Evolutionary conservation across 495 filamentous ascomycete genomes (phyloP), one percentile per base, ranked within the genome.

Genomic region (Xylaria castorea): DNA sequence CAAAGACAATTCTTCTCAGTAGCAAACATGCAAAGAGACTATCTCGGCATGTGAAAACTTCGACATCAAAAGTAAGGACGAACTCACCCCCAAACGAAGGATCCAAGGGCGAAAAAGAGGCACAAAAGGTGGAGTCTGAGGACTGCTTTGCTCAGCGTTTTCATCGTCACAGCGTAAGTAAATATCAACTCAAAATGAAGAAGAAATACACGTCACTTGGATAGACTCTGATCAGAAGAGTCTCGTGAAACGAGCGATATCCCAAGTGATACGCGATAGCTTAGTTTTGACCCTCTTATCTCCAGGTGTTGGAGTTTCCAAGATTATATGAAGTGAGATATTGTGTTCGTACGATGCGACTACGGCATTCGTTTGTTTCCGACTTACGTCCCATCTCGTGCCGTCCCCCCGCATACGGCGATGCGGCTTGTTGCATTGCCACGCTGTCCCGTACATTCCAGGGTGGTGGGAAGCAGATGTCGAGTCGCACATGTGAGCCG

Each of bases 41-140:
- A 55, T 74, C 5, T 27, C 0, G 46, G 22, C 9, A 8, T 1
- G 34, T 30, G 5, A 20, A 38, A 3, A 57, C 18, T 36, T 68
- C 8, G 60, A 66, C 5, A 11, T 36, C 36, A 32, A 5, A 66
- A 46, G 2, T 34, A 22, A 44, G 58, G 53, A 40, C 12, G 65
- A n/a, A 79, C 83, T 74, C 73, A 88, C 86, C 88, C 88, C 88
- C 88, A 90, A n/a, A 86, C 82, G 42, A 88, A 88, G 1, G 87
- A 87, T 4, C 85, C 88, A n/a, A 90, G 74, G 0, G 84, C 87
- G 67, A 88, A 87, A 69, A 88, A 86, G 2, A 84, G 72, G 73
- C 87, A 87, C 63, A 88, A 76, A 5, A 73, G 71, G 66, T 86
- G 79, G 65, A 88, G 82, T 50, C 86, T 82, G 65, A 81, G 69